phyloP scores from a whole-genome alignment of 2,329 filamentous ascomycete species.

The Pseudogymnoascus sp. region DNA sequence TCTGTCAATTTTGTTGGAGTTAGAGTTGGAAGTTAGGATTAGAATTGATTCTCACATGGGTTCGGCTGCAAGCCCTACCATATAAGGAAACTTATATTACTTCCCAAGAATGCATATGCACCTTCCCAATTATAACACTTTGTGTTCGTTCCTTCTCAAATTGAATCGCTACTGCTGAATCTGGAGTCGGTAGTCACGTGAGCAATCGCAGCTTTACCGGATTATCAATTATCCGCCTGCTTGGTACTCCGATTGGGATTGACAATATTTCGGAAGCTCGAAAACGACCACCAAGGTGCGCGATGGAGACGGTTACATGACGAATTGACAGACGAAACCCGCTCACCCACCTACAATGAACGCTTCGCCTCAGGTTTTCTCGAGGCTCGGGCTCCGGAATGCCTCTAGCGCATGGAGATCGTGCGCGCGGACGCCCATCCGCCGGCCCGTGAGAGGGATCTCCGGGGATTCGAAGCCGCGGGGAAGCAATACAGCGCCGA shows the following conservation, averaged over 20 bases:
- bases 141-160: not conserved
- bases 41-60: not conserved
- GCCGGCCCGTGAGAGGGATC: constrained; percentile 2
- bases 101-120: not conserved
- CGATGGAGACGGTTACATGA: constrained; percentile 8
- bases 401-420: not conserved
- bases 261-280: constrained; percentile 1
- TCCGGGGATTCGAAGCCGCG: not conserved
- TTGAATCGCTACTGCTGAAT: not conserved
- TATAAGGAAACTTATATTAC: not conserved
- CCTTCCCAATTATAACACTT: not conserved
- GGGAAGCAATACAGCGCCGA: constrained; percentile 31
- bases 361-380: not conserved
- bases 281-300: constrained; percentile 3
- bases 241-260: not conserved
- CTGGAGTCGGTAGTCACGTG: not conserved
- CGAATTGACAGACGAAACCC: not conserved
- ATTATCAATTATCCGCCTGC: not conserved
- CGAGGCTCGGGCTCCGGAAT: not conserved
- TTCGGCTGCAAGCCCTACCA: not conserved
- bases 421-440: constrained; percentile 3
- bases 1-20: not conserved
- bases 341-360: not conserved
- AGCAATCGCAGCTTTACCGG: not conserved
- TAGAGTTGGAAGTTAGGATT: not conserved